Base-by-base conservation (phyloP, 148 eudicot genomes). In the Diospyros lotus region DNA sequence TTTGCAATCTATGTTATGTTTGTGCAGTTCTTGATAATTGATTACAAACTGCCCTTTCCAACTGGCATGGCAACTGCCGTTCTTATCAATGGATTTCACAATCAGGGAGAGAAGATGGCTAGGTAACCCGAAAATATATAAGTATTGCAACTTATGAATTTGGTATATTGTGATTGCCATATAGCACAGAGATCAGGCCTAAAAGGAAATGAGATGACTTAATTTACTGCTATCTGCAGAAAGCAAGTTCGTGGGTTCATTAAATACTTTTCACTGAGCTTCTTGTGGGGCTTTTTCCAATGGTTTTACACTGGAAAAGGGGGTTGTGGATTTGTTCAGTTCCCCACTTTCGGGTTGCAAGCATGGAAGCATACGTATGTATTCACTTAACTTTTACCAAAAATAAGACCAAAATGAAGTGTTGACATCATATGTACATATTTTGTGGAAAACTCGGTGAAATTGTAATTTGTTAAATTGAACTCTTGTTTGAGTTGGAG, bases 31-130 rank as follows among this genome's bases (percentile, higher is more conserved):
- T 71, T 92, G 80, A 92, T 92, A 50, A 77, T 93, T 2, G 97
- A 90, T 74, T 90, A 90, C 81, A 86, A 93, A 38, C 72, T 93
- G 80, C 72, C 84, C 9, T 93, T 79, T 80, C 93, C 97, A 78
- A 93, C 82, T 79, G 97, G 97, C 43, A 89, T 87, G 95, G 97
- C 97, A 2, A 90, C 95, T 73, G 93, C 93, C 42, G 91, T 90
- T 78, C 95, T 93, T 13, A 93, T 93, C 28, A 90, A 93, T 64
- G 95, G 97, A 68, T 90, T 93, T 72, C 97, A 93, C 54, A 65
- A 82, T 40, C 83, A 78, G 58, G 90, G 87, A 50, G 93, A 87
- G 80, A 75, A 93, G 71, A 80, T 72, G 78, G 91, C 95, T 62
- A 85, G 81, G 95, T 90, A 89, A 4, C 17, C 39, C 14, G 52